Conservation (phyloP, 768 basidiomycete genomes). For the Ramaria rubella region DNA sequence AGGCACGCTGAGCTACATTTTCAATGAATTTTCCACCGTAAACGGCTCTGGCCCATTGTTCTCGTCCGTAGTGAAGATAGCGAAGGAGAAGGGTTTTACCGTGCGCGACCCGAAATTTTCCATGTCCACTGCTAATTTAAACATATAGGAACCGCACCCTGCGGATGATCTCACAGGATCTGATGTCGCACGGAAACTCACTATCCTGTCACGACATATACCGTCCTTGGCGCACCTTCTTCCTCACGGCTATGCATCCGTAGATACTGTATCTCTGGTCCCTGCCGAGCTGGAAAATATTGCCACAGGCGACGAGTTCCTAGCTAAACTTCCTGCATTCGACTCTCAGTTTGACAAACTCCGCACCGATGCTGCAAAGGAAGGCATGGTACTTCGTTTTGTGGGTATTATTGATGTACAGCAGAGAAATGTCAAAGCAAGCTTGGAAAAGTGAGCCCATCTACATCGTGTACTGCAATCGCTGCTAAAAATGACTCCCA, state of each 20-base stretch:
- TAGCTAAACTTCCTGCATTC: constrained; percentile 70
- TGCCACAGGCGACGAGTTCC: constrained; percentile 73
- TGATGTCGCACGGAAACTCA: constrained; percentile 95
- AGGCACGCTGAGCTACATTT: constrained; percentile 98
- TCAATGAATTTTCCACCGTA: constrained; percentile 86
- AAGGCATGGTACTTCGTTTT: constrained; percentile 84
- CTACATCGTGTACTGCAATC: not conserved
- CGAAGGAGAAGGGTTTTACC: constrained; percentile 92
- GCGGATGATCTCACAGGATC: constrained; percentile 94
- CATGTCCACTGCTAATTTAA: not conserved
- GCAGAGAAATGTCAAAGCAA: constrained; percentile 69
- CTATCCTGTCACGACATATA: constrained; percentile 84
- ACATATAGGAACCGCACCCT: constrained; percentile 88
- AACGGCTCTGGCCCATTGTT: constrained; percentile 66
- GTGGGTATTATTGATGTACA: constrained; percentile 89
- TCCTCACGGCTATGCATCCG: constrained; percentile 72
- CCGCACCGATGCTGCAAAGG: constrained; percentile 68
- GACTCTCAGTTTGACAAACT: constrained; percentile 73
- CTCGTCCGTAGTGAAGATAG: constrained; percentile 82
- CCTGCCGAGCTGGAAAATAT: constrained; percentile 65
- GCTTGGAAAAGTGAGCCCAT: constrained; percentile 72
- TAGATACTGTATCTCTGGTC: constrained; percentile 80
- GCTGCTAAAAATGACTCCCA: constrained; percentile 24
- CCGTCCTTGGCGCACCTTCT: constrained; percentile 46
- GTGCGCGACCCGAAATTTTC: constrained; percentile 34